Percentiles rank a stretch among this genome's conserved stretches.
Conservation (phyloP, 805 yeast species). For the Ogataea henricii region DNA sequence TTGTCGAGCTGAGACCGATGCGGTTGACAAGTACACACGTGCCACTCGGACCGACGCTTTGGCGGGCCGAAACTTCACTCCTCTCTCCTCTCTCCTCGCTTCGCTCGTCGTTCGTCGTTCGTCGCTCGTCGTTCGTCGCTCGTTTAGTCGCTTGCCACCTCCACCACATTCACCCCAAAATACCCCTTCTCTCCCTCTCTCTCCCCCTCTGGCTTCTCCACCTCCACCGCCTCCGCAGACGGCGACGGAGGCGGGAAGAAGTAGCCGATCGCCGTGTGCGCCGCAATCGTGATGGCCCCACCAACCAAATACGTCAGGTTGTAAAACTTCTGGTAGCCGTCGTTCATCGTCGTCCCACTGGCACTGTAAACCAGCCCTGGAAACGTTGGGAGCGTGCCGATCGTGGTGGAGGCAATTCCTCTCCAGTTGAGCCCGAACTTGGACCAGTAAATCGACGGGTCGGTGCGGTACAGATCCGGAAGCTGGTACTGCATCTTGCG, state of each 20-base stretch:
- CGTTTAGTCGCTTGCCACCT: background rate
- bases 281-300: slow-evolving; percentile 10
- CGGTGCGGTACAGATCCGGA: slow-evolving; percentile 23
- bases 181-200: slow-evolving; percentile 1
- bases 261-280: slow-evolving; percentile 9
- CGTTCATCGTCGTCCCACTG: slow-evolving; percentile 13
- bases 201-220: background rate
- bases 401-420: slow-evolving; percentile 15
- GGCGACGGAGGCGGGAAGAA: slow-evolving; percentile 15
- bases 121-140: background rate
- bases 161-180: slow-evolving; percentile 10
- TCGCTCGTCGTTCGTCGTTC: background rate
- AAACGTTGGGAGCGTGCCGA: slow-evolving; percentile 21
- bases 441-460: slow-evolving; percentile 18
- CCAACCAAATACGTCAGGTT: slow-evolving; percentile 20
- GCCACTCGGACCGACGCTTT: too few relatives aligned
- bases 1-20: too few relatives aligned
- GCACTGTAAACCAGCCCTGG: slow-evolving; percentile 23
- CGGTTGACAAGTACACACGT: too few relatives aligned
- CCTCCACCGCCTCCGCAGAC: slow-evolving; percentile 9
- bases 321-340: slow-evolving; percentile 17
- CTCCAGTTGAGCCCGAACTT: slow-evolving; percentile 23
- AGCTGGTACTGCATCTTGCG: slow-evolving; percentile 36
- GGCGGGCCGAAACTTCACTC: too few relatives aligned
- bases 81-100: background rate